A percentile compares a stretch with the other conserved stretches of the same genome.
phyloP scores from a whole-genome alignment of 805 yeast species.

The Kregervanrija delftensis region DNA sequence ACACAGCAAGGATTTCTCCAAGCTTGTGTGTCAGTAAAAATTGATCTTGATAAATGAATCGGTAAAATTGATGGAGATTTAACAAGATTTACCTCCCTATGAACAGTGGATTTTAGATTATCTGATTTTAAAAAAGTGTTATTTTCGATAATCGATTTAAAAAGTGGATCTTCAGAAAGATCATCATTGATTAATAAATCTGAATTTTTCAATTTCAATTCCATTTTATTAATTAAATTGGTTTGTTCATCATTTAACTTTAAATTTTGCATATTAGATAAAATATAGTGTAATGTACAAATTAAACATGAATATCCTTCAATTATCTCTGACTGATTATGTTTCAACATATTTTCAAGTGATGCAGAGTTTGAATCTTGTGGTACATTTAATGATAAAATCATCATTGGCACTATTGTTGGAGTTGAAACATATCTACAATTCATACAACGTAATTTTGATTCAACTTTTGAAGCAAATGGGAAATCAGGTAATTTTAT shows the following conservation, averaged over 20 bases:
- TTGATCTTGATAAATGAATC: slow-evolving; percentile 82
- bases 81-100: slow-evolving; percentile 54
- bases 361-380: slow-evolving; percentile 27
- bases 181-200: slow-evolving; percentile 57
- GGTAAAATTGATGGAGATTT: slow-evolving; percentile 67
- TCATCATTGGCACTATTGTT: slow-evolving; percentile 52
- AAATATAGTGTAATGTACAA: slow-evolving; percentile 50
- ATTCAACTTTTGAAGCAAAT: slow-evolving; percentile 58
- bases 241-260: slow-evolving; percentile 22
- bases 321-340: slow-evolving; percentile 57
- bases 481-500: slow-evolving; percentile 57
- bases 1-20: slow-evolving; percentile 74
- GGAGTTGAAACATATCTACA: slow-evolving; percentile 62
- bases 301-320: slow-evolving; percentile 75
- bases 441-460: slow-evolving; percentile 60
- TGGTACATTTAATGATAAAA: slow-evolving; percentile 73
- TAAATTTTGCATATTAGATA: slow-evolving; percentile 13
- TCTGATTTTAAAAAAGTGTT: slow-evolving; percentile 27
- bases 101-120: slow-evolving; percentile 54
- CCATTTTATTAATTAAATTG: slow-evolving; percentile 26
- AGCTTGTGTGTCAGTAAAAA: slow-evolving; percentile 59
- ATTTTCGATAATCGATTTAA: slow-evolving; percentile 39
- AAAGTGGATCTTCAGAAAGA: slow-evolving; percentile 35
- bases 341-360: slow-evolving; percentile 47
- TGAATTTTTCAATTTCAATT: slow-evolving; percentile 28